These are phyloP conservation scores for Agrostemma githago DNA, from an alignment of 148 eudicot genomes.

Conservation along the genomic window DNA sequence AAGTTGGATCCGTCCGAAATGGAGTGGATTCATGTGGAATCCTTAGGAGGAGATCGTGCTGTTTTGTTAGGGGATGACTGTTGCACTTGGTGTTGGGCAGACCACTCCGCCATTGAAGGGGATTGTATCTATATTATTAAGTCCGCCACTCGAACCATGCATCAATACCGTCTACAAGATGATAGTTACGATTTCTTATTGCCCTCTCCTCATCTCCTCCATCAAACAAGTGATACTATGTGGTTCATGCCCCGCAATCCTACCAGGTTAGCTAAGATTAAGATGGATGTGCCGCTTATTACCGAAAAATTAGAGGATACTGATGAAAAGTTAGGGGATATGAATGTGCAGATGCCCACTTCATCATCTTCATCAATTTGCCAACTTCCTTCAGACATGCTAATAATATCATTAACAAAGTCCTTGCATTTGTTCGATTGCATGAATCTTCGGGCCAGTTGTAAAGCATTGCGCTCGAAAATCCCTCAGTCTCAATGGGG, in stretches of 20 bases:
- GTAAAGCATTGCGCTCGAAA: no score
- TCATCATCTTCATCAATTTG: background rate
- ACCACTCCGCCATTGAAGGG: background rate
- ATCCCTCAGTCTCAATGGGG: no score
- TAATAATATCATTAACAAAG: no score
- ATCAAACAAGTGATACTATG: background rate
- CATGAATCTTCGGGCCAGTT: no score
- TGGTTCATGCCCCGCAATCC: slow-evolving; percentile 12
- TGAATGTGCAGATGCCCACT: no score
- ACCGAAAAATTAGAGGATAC: no score
- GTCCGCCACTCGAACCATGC: background rate
- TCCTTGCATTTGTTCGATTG: no score
- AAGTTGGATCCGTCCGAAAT: background rate
- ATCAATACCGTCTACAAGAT: background rate
- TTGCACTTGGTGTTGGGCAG: slow-evolving; percentile 8
- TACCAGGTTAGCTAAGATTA: background rate
- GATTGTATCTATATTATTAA: background rate
- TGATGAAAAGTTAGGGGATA: background rate
- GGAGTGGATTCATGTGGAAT: background rate
- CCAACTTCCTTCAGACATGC: background rate
- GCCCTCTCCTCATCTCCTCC: background rate
- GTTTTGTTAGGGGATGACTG: background rate
- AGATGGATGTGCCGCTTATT: background rate
- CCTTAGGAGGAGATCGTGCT: slow-evolving; percentile 6
- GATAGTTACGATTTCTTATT: background rate